A percentile compares a stretch with the other conserved stretches of the same genome.
These are phyloP conservation scores for Yamadazyma dushanensis DNA, from an alignment of 1,139 yeast genomes.

Conservation along the genomic window DNA sequence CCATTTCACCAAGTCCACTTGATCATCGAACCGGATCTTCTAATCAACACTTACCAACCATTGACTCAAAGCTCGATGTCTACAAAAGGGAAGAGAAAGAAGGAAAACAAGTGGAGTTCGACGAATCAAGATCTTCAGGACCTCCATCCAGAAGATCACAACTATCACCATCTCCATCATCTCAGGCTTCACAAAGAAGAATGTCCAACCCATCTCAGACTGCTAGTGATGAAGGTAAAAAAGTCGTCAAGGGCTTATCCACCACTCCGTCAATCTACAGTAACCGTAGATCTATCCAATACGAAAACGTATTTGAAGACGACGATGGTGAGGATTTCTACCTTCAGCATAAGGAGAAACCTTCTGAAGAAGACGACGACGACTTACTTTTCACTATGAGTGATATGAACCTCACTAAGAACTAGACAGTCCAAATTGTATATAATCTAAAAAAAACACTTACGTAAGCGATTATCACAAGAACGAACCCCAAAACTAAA, in stretches of 20 bases:
- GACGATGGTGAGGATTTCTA: conserved; percentile 37
- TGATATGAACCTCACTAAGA: conserved; percentile 64
- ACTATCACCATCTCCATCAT: neutral
- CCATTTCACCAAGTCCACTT: conserved; percentile 38
- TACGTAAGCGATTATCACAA: no score
- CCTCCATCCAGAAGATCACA: neutral
- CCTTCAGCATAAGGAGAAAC: conserved; percentile 11
- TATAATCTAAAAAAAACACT: neutral
- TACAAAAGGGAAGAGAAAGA: conserved; percentile 12
- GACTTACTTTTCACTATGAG: conserved; percentile 88
- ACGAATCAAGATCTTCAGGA: conserved; percentile 1
- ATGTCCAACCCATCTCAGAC: conserved; percentile 10
- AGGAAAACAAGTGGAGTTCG: conserved; percentile 20
- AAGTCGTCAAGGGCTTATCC: conserved; percentile 31
- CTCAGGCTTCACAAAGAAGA: neutral
- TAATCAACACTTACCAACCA: conserved; percentile 36
- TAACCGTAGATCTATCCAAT: conserved; percentile 33
- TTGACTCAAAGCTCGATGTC: conserved; percentile 38
- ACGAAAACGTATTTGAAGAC: conserved; percentile 54
- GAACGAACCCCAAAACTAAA: no score
- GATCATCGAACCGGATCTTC: conserved; percentile 20
- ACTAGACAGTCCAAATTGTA: conserved; percentile 4
- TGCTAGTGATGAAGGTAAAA: conserved; percentile 1
- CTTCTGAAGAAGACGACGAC: conserved; percentile 57
- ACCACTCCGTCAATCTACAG: conserved; percentile 38